Evolutionary conservation across 176 grass and related monocot species (phyloP).

Genomic region (Ananas comosus): DNA sequence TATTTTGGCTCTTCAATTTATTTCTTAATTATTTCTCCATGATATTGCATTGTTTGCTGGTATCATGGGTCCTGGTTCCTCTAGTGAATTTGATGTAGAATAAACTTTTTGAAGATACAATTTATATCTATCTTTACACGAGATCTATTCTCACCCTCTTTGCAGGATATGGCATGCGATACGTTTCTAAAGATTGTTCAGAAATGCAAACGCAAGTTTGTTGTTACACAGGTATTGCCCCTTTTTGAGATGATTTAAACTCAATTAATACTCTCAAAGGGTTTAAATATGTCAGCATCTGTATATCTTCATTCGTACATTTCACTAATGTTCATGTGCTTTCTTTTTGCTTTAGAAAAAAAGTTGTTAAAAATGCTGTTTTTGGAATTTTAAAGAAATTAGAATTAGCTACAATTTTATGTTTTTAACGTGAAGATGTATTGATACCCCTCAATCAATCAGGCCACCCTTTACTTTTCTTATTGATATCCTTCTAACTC

Average conservation of each 20-base stretch:
- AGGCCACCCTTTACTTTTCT: too few species aligned
- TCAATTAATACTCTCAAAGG: neutral
- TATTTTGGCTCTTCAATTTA: neutral
- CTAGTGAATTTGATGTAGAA: neutral
- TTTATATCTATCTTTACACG: neutral
- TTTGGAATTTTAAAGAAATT: neutral
- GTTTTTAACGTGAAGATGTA: neutral
- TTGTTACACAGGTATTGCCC: conserved; percentile 65
- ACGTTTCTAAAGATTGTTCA: conserved; percentile 99
- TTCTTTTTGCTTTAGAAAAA: neutral
- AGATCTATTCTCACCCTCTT: neutral
- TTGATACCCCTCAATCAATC: too few species aligned
- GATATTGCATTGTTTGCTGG: conserved; percentile 2
- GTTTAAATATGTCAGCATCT: neutral
- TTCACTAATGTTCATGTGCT: neutral
- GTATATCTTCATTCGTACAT: neutral
- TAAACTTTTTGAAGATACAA: neutral
- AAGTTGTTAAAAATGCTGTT: neutral
- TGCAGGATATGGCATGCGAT: conserved; percentile 99
- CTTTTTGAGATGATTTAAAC: neutral
- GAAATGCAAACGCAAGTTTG: conserved; percentile 99
- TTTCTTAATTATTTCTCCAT: neutral
- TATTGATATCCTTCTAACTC: too few species aligned
- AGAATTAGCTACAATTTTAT: conserved; percentile 1
- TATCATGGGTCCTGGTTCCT: neutral